Evolutionary conservation across 306 rosid genomes (phyloP).

Genomic region (Argentina anserina): DNA sequence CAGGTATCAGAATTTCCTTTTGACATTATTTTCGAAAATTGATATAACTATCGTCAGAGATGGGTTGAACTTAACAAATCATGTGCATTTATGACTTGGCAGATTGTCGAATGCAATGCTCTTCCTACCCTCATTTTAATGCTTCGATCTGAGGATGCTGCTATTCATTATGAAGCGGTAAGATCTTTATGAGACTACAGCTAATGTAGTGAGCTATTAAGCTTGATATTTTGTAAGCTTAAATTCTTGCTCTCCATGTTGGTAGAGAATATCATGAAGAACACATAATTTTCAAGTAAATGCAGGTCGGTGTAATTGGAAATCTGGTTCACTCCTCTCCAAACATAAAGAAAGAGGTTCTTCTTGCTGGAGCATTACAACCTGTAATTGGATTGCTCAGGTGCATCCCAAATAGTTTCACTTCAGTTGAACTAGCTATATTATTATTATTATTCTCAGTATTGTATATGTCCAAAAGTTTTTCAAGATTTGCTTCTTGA

Average conservation of each 20-base stretch:
- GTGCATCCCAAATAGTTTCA: slow-evolving; percentile 31
- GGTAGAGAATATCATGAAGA: slow-evolving; percentile 24
- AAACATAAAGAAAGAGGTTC: slow-evolving; percentile 91
- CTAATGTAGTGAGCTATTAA: slow-evolving; percentile 9
- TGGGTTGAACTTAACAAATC: slow-evolving; percentile 9
- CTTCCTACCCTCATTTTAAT: slow-evolving; percentile 94
- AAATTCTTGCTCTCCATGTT: slow-evolving; percentile 19
- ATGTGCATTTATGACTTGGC: slow-evolving; percentile 33
- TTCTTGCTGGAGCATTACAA: slow-evolving; percentile 92
- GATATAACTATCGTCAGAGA: neutral
- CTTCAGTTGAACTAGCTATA: neutral
- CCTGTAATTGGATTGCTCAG: slow-evolving; percentile 96
- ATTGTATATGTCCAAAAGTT: neutral
- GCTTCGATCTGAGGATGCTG: slow-evolving; percentile 95
- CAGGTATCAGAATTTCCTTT: slow-evolving; percentile 51
- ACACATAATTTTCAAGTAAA: slow-evolving; percentile 34
- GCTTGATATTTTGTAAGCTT: slow-evolving; percentile 15
- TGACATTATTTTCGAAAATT: slow-evolving; percentile 16
- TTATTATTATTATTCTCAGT: neutral
- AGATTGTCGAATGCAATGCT: slow-evolving; percentile 99
- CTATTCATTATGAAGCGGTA: slow-evolving; percentile 98
- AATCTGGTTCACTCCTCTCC: slow-evolving; percentile 98
- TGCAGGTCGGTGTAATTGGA: slow-evolving; percentile 97
- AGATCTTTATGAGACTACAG: slow-evolving; percentile 22
- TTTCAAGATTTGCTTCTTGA: slow-evolving; percentile 17